Conservation (phyloP, 108 stramenopile genomes). For the Cyclotella distinguenda region DNA sequence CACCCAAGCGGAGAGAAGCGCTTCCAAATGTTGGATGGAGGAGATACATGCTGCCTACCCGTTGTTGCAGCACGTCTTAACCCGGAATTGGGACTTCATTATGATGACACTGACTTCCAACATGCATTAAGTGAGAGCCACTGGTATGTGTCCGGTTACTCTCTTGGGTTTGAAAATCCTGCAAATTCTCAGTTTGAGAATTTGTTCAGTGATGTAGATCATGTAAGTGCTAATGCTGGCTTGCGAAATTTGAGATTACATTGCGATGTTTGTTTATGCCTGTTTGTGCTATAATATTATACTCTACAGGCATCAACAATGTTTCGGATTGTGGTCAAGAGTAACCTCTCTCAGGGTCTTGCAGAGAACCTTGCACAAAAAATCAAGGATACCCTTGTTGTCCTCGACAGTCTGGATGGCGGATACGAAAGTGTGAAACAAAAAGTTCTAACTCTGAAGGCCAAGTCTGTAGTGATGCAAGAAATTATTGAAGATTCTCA, state of each 20-base stretch:
- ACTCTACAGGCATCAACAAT: conserved; percentile 28
- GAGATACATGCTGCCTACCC: conserved; percentile 34
- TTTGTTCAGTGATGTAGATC: conserved; percentile 35
- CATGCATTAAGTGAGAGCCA: conserved; percentile 41
- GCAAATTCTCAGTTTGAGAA: conserved; percentile 24
- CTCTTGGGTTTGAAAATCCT: conserved; percentile 45
- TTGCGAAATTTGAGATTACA: not conserved
- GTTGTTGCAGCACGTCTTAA: conserved; percentile 44
- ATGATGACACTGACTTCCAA: conserved; percentile 38
- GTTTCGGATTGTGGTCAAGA: conserved; percentile 48
- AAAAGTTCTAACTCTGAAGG: conserved; percentile 1
- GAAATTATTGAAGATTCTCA: not conserved
- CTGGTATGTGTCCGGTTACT: conserved; percentile 47
- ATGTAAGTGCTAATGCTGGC: not conserved
- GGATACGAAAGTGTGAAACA: conserved; percentile 18
- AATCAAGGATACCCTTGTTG: conserved; percentile 9
- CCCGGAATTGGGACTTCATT: conserved; percentile 35
- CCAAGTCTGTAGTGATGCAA: not conserved
- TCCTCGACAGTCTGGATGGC: conserved; percentile 10
- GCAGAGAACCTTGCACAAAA: conserved; percentile 30
- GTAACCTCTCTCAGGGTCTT: conserved; percentile 33
- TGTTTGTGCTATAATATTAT: not conserved
- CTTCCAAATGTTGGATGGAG: conserved; percentile 47
- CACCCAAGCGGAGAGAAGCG: conserved; percentile 33
- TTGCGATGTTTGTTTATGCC: not conserved